Evolutionary conservation across 2,329 filamentous ascomycete species (phyloP), one percentile per base, ranked within the genome.

Genomic region (Elsinoe ampelina): DNA sequence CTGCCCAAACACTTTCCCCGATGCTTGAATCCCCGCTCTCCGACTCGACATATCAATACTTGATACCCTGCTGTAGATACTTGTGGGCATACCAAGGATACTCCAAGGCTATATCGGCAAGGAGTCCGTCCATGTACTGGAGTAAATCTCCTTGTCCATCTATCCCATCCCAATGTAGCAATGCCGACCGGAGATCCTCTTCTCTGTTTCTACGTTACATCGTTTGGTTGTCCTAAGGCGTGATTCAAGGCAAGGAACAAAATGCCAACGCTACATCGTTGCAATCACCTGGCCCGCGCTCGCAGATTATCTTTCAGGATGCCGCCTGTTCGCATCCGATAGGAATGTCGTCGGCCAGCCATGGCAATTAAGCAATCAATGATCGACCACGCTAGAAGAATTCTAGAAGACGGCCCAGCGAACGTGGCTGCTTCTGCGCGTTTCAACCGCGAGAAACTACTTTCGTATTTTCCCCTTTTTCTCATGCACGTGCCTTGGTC

Each of bases 1-100:
- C 48, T 52, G 34, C 48, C 32, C 48, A 52, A 52, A 52, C 48
- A 52, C 48, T 39, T 45, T 52, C 35, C 48, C 48, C 48, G 48
- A 52, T 52, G 48, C 48, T 52, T 38, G 48, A 34, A 52, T 52
- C 48, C 48, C 48, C 48, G 48, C 48, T 48, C 43, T n/a, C 10
- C 17, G 5, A 11, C n/a, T n/a, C 20, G 30, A 32, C 43, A 32
- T n/a, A 15, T 11, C 10, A 26, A 3, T 26, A 3, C 6, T 26
- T 6, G 6, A 26, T 26, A n/a, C 22, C 22, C 22, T 26, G 22
- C 6, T 26, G 22, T 26, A 26, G 22, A 26, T 30, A 30, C 4
- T 30, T 30, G 10, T 13, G 26, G 5, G 41, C 26, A 22, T 26
- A 45, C 41, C 41, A 45, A 45, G 41, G 26, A 26, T 6, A 22